Evolutionary conservation across 2,329 filamentous ascomycete genomes (phyloP), one percentile per base, ranked within the genome.

Genomic region (Claviceps fusiformis): DNA sequence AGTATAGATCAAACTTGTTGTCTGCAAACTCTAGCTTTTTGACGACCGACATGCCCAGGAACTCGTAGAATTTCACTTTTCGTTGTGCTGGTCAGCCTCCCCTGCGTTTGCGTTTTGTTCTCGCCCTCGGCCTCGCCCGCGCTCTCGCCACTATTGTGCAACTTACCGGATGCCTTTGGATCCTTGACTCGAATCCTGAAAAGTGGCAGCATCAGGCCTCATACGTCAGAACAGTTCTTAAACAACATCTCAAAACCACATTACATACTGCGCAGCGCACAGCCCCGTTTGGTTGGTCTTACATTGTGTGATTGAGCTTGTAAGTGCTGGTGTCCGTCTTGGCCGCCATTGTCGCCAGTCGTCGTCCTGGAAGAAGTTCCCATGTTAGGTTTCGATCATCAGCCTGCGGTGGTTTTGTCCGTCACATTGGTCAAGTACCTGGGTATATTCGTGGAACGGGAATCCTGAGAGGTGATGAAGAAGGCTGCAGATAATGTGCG

Each of bases 1-100:
- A 97, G 77, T 97, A 97, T 33, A 96, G 82, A 64, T 93, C 89
- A 70, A 97, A 97, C 67, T 95, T 95, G 70, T 82, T 82, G 57
- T 95, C 90, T 15, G 91, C 87, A 66, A 89, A 87, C 59, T 86
- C 76, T 50, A 93, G 77, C 72, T 91, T 87, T 65, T 88, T 83
- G 70, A 97, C 80, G 59, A 90, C 72, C 66, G 78, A 90, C 80
- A 97, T 83, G 63, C 93, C 93, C 19, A 98, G 80, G 70, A 89
- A 87, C 68, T 95, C 85, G 72, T 97, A 98, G 73, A 95, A 98
- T 62, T 92, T 87, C 71, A 97, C 83, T 80, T 67, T 66, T 43
- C 43, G 35, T 24, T 50, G 56, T 46, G 56, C 27, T 39, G 39
- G n/a, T 45, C 19, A 55, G 29, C 31, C 39, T 10, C 15, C 5